Percentiles rank a stretch among this genome's conserved stretches.
Evolutionary conservation across 176 grass and related monocot genomes (phyloP).

Genomic region (Panicum miliaceum): DNA sequence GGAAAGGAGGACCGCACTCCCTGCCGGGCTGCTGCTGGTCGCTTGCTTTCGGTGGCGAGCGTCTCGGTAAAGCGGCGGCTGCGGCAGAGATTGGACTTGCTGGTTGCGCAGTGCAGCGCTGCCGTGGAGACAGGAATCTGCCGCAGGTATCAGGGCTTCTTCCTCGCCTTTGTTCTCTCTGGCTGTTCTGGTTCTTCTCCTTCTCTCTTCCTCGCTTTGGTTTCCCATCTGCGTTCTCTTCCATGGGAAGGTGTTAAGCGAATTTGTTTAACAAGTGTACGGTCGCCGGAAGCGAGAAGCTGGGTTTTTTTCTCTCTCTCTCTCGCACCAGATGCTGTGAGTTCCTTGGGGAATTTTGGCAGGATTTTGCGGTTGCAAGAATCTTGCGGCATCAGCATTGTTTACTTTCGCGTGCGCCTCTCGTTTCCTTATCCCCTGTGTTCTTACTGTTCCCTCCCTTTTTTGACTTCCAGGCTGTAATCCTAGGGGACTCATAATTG

Average conservation of each 20-base stretch:
- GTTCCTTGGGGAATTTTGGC: slow-evolving; percentile 30
- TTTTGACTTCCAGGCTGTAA: slow-evolving; percentile 21
- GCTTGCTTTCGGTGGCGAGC: slow-evolving; percentile 55
- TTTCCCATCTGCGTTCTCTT: slow-evolving; percentile 6
- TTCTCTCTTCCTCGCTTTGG: neutral
- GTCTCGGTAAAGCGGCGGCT: slow-evolving; percentile 52
- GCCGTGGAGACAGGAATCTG: slow-evolving; percentile 23
- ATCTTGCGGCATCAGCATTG: slow-evolving; percentile 49
- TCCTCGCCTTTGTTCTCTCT: slow-evolving; percentile 2
- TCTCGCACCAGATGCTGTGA: neutral
- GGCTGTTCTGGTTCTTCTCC: neutral
- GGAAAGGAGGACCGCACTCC: slow-evolving; percentile 43
- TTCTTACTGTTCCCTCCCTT: neutral
- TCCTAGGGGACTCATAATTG: slow-evolving; percentile 23
- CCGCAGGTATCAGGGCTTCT: slow-evolving; percentile 33
- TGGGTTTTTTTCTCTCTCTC: neutral
- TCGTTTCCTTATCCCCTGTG: neutral
- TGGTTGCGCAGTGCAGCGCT: neutral
- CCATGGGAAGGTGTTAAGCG: neutral
- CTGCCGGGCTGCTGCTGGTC: neutral
- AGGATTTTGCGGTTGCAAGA: slow-evolving; percentile 26
- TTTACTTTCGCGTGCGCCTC: slow-evolving; percentile 19
- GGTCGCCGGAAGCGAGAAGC: neutral
- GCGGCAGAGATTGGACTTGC: neutral
- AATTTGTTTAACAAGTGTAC: slow-evolving; percentile 18